A percentile compares a stretch with the other conserved stretches of the same genome.
Evolutionary conservation across 805 yeast genomes (phyloP).

Genomic region (Candida michaelii): DNA sequence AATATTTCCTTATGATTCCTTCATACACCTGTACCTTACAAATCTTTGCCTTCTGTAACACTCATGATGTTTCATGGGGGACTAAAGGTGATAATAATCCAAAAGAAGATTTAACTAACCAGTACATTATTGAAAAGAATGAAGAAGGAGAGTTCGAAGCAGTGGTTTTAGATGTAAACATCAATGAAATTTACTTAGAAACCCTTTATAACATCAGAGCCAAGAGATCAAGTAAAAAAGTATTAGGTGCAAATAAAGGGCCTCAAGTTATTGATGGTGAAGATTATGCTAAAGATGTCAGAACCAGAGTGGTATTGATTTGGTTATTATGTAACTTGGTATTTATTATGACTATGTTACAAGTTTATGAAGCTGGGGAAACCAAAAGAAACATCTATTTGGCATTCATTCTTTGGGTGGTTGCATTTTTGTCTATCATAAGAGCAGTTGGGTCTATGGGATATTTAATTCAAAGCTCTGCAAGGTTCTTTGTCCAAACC

Average conservation of each 20-base stretch:
- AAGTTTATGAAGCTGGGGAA: conserved; percentile 70
- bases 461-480: conserved; percentile 51
- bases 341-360: conserved; percentile 83
- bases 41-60: conserved; percentile 95
- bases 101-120: conserved; percentile 62
- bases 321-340: conserved; percentile 87
- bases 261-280: conserved; percentile 46
- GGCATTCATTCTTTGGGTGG: conserved; percentile 87
- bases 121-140: conserved; percentile 77
- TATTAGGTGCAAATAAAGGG: conserved; percentile 21
- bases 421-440: conserved; percentile 77
- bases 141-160: conserved; percentile 79
- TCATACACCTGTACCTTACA: conserved; percentile 90
- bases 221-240: conserved; percentile 59
- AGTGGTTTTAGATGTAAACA: conserved; percentile 79
- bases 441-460: conserved; percentile 81
- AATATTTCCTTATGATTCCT: conserved; percentile 87
- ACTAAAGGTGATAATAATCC: conserved; percentile 90
- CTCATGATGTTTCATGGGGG: conserved; percentile 99
- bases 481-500: conserved; percentile 39
- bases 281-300: conserved; percentile 91
- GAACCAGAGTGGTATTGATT: conserved; percentile 92
- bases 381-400: conserved; percentile 65
- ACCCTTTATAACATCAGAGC: conserved; percentile 71
- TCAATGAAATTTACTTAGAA: conserved; percentile 79